A percentile compares a stretch with the other conserved stretches of the same genome.
Conservation (phyloP, 345 rosid genomes). For the Iberis pinnata region DNA sequence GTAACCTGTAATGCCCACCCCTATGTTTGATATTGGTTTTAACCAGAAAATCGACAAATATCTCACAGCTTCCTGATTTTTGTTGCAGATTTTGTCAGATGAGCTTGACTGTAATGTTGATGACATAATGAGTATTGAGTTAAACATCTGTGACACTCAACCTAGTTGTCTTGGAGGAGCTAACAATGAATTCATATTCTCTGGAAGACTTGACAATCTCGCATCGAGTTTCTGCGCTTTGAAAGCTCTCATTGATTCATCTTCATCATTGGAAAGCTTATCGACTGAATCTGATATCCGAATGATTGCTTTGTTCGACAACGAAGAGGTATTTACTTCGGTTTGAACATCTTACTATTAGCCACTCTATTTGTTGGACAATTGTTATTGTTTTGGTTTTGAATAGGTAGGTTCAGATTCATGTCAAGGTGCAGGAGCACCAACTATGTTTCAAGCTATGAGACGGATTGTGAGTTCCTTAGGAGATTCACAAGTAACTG, state of each 20-base stretch:
- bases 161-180: constrained; percentile 97
- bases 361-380: not conserved
- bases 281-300: constrained; percentile 60
- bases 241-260: constrained; percentile 85
- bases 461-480: constrained; percentile 71
- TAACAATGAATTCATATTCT: constrained; percentile 76
- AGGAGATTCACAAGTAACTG: constrained; percentile 43
- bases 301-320: constrained; percentile 92
- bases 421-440: constrained; percentile 91
- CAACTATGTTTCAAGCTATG: constrained; percentile 91
- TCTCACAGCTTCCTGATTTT: not conserved
- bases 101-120: constrained; percentile 55
- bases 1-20: too few relatives aligned
- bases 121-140: constrained; percentile 72
- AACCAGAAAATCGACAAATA: not conserved
- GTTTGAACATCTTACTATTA: not conserved
- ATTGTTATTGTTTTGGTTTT: not conserved
- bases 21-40: constrained; percentile 4
- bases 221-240: constrained; percentile 85
- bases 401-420: constrained; percentile 87
- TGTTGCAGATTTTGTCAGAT: constrained; percentile 60
- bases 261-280: constrained; percentile 40
- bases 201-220: constrained; percentile 95
- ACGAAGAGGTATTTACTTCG: constrained; percentile 68
- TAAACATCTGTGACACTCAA: constrained; percentile 92